Evolutionary conservation across 257 asterid species (phyloP), one percentile per base, ranked within the genome.

Genomic region (Solanum medicagineum): DNA sequence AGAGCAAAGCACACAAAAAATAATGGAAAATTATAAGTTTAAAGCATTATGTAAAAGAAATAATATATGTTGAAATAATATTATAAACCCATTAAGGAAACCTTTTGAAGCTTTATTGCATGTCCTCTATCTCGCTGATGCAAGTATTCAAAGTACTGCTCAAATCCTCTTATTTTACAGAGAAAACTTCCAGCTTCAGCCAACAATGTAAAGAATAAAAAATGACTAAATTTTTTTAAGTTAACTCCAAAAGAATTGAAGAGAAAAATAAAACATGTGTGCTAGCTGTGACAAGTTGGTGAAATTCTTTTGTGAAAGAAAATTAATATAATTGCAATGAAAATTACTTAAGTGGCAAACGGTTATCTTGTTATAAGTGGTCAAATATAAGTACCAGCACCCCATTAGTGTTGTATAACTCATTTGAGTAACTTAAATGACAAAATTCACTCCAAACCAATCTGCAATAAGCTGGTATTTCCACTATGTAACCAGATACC

Each of bases 401-500:
- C 60, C 62, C 17, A 51, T 15, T 77, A 77, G 83, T 1, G 47
- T 51, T 26, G 42, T 77, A 16, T 9, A 26, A 26, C 83, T 26
- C 83, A 26, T 77, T 53, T 77, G 26, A 51, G 26, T 11, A 77
- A 24, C 10, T 77, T 26, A 5, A 77, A 77, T 26, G 47, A 53
- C 24, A 16, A 51, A 70, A 87, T 65, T 86, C 56, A 51, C 45
- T 77, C 47, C 26, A 17, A 13, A 75, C 3, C 60, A 75, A 42
- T 44, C 49, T 75, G 63, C 36, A 77, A 77, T 51, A 51, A 77
- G 65, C 26, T 77, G 65, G 65, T 77, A n/a, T 77, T 77, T 77
- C 63, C 47, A 36, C 20, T 81, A 70, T 80, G 49, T 15, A 24
- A 83, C 68, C 22, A 47, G 44, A 44, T 86, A 95, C 99, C 99